phyloP scores from a whole-genome alignment of 2,329 filamentous ascomycete genomes.

The Trichoderma atroviride region DNA sequence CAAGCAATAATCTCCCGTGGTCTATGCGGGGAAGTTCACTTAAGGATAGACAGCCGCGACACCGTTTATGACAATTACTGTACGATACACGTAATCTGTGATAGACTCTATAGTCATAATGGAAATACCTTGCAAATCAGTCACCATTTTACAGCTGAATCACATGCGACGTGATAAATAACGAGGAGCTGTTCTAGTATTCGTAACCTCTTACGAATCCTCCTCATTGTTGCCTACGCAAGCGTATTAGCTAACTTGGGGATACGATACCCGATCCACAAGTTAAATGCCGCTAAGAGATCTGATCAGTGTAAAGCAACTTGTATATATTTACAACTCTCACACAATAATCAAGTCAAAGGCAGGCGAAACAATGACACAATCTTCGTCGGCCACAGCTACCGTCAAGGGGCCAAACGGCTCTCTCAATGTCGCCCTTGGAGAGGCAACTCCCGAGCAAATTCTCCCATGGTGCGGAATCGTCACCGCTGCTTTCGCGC shows the following conservation, averaged over 20 bases:
- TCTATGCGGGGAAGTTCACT: too few relatives aligned
- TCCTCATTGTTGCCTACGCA: not conserved
- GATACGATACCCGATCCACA: not conserved
- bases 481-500: not conserved
- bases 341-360: not conserved
- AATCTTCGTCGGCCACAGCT: not conserved
- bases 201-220: conserved; percentile 9
- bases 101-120: too few relatives aligned
- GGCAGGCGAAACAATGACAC: not conserved
- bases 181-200: not conserved
- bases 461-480: not conserved
- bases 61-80: too few relatives aligned
- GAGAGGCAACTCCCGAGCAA: conserved; percentile 5
- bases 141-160: not conserved
- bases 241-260: not conserved
- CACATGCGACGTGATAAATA: not conserved
- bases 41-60: too few relatives aligned
- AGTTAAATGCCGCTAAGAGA: not conserved
- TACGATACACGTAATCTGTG: too few relatives aligned
- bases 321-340: not conserved
- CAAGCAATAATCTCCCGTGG: too few relatives aligned
- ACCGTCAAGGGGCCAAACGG: conserved; percentile 3
- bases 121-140: too few relatives aligned
- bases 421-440: not conserved
- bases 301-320: not conserved